Percentiles rank a stretch among this genome's conserved stretches.
Evolutionary conservation across 1,284 basidiomycete genomes (phyloP).

Genomic region (Heliocybe sulcata): DNA sequence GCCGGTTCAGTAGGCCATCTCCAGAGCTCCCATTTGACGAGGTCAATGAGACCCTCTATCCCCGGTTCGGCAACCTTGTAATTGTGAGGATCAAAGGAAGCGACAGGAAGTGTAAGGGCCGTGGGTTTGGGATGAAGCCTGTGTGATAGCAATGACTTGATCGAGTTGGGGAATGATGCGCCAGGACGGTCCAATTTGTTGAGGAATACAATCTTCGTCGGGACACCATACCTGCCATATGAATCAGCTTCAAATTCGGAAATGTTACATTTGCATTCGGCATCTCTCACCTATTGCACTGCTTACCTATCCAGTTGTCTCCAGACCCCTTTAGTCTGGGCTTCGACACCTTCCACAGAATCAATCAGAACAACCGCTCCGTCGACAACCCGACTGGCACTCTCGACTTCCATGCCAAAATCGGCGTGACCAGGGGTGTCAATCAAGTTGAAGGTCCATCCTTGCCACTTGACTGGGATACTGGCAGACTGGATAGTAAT

Average conservation of each 20-base stretch:
- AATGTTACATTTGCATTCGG: neutral
- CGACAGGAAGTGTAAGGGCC: slow-evolving; percentile 69
- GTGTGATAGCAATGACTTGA: slow-evolving; percentile 65
- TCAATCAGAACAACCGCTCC: slow-evolving; percentile 86
- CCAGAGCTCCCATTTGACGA: slow-evolving; percentile 78
- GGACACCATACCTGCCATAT: slow-evolving; percentile 55
- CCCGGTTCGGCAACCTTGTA: slow-evolving; percentile 70
- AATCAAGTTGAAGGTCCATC: slow-evolving; percentile 80
- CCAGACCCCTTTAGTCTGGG: slow-evolving; percentile 89
- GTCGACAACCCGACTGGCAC: slow-evolving; percentile 84
- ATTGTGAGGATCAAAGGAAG: slow-evolving; percentile 59
- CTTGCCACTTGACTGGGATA: slow-evolving; percentile 85
- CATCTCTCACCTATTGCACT: slow-evolving; percentile 17
- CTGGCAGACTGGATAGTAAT: slow-evolving; percentile 92
- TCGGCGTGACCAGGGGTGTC: slow-evolving; percentile 92
- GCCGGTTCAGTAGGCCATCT: slow-evolving; percentile 54
- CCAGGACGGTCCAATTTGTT: slow-evolving; percentile 88
- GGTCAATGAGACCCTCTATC: slow-evolving; percentile 70
- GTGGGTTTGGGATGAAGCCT: slow-evolving; percentile 72
- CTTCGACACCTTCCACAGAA: slow-evolving; percentile 87
- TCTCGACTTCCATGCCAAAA: slow-evolving; percentile 93
- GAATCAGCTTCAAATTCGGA: neutral
- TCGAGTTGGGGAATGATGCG: slow-evolving; percentile 66
- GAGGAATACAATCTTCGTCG: slow-evolving; percentile 73
- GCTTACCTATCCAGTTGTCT: slow-evolving; percentile 73